Conservation (phyloP, 768 basidiomycete genomes). For the Psilocybe subaeruginosa region DNA sequence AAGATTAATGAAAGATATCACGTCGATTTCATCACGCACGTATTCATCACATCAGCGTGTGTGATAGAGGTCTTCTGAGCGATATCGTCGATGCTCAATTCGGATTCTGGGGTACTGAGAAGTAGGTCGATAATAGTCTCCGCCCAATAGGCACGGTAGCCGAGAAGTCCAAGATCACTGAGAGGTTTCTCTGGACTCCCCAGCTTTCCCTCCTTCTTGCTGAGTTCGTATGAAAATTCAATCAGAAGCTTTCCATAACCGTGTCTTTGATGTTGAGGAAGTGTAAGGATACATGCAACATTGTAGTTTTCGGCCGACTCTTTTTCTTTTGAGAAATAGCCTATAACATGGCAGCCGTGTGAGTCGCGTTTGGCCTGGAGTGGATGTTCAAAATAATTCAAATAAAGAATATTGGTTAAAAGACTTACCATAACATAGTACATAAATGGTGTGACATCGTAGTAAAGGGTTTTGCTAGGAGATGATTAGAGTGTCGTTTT, state of each 20-base stretch:
- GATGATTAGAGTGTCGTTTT: conserved; percentile 21
- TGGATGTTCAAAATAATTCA: conserved; percentile 10
- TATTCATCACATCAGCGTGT: conserved; percentile 97
- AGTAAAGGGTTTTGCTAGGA: conserved; percentile 93
- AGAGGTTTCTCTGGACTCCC: conserved; percentile 99
- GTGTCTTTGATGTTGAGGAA: conserved; percentile 96
- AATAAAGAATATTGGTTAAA: conserved; percentile 2
- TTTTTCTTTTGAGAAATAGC: conserved; percentile 99
- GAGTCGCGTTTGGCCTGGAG: conserved; percentile 81
- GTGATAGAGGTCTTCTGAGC: conserved; percentile 95
- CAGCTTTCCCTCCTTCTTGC: conserved; percentile 93
- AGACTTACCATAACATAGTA: conserved; percentile 94
- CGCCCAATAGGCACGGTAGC: conserved; percentile 97
- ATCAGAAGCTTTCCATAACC: conserved; percentile 96
- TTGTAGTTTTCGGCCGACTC: conserved; percentile 98
- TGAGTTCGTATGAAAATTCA: conserved; percentile 97
- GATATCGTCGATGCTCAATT: conserved; percentile 95
- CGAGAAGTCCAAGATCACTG: conserved; percentile 88
- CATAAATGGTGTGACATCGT: conserved; percentile 99
- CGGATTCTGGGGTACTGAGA: conserved; percentile 70
- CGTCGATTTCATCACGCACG: conserved; percentile 59
- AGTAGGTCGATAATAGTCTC: conserved; percentile 94
- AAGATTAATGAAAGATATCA: conserved; percentile 9
- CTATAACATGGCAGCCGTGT: conserved; percentile 90
- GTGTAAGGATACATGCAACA: conserved; percentile 97